These are phyloP conservation scores for Diutina neorugosa DNA, from an alignment of 1,139 yeast genomes.

Conservation along the genomic window DNA sequence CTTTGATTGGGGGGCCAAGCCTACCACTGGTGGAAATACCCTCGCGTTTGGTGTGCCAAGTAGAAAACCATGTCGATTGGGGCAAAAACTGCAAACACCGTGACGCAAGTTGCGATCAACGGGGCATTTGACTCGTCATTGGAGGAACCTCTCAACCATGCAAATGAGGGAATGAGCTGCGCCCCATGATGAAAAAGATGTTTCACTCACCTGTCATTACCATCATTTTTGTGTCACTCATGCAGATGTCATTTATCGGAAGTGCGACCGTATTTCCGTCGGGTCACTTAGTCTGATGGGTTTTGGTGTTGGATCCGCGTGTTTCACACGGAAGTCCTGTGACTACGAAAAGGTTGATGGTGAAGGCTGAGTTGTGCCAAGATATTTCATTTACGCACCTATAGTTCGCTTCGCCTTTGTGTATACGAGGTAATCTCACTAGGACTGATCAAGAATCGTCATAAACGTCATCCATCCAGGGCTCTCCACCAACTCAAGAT, in stretches of 20 bases:
- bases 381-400: background rate
- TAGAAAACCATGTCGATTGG: background rate
- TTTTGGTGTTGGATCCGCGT: no score
- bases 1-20: background rate
- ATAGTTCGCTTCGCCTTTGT: background rate
- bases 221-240: background rate
- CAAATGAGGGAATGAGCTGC: background rate
- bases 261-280: background rate
- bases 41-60: background rate
- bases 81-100: background rate
- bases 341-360: background rate
- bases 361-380: background rate
- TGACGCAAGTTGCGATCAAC: background rate
- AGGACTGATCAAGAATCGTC: constrained; percentile 36
- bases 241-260: background rate
- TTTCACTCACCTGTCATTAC: no score
- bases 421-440: background rate
- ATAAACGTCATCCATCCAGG: constrained; percentile 72
- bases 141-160: background rate
- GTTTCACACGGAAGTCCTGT: background rate
- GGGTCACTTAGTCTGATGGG: background rate
- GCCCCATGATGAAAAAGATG: no score
- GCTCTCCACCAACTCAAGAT: constrained; percentile 43
- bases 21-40: background rate
- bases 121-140: background rate